Evolutionary conservation across 2,329 filamentous ascomycete genomes (phyloP), one percentile per base, ranked within the genome.

Genomic region (Tympanopsis confertula): DNA sequence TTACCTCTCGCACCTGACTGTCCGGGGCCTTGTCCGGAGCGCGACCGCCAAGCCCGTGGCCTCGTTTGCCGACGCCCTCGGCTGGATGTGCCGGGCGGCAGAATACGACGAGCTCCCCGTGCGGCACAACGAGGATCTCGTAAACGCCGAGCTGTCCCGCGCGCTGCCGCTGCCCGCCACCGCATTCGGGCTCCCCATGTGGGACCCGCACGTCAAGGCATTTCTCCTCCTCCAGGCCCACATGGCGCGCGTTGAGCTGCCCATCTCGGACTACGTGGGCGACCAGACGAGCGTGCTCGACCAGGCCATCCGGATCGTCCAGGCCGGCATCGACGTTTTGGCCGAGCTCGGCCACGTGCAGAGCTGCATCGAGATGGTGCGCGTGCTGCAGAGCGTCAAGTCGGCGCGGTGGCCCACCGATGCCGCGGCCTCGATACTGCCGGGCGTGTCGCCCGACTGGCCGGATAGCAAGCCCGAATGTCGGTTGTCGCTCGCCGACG

Each of bases 31-130:
- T 4, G 76, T 84, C 44, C n/a, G 22, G 22, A 7, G 22, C 7
- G 7, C 22, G 35, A 73, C 89, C 46, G 85, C 83, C 18, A 89
- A 84, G 50, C 72, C 78, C 0, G 63, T 78, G 15, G 86, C 84
- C 2, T 76, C 71, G 1, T 93, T 98, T 53, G 70, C 80, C 12
- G 84, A 96, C 46, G 86, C 79, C 0, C 68, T n/a, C 22, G 22
- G n/a, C 22, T 96, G 88, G 89, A 91, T 98, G 78, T 89, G 82
- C 44, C 77, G 79, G 38, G 91, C 93, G 1, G 86, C 83, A 2
- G 91, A 98, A 64, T 98, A 96, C 58, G 88, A 98, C 54, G 93
- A 98, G 61, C 77, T 98, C 1, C 91, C 91, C 0, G 91, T 98
- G 18, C 86, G 91, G 4, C 91, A 98, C 63, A 98, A 98, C 53